Conservation (phyloP, 139 green algal genomes). For the Chlorella vulgaris region DNA sequence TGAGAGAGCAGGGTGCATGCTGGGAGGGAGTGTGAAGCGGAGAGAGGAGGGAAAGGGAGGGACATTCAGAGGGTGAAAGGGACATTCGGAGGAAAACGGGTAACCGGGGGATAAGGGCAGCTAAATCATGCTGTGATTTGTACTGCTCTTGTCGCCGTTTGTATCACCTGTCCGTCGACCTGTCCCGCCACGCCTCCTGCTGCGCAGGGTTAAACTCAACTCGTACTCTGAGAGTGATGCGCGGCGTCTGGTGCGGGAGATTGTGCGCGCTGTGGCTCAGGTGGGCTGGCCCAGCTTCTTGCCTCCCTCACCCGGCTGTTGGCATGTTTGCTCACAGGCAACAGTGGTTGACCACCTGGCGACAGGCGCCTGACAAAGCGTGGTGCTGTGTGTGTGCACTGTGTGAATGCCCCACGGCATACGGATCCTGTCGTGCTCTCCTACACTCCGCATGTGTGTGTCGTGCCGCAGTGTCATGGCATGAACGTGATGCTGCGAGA, state of each 20-base stretch:
- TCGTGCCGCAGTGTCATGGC: constrained; percentile 77
- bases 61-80: too few relatives aligned
- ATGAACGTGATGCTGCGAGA: constrained; percentile 73
- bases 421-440: too few relatives aligned
- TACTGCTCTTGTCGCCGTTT: neutral
- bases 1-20: neutral
- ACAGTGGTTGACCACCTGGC: too few relatives aligned
- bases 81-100: too few relatives aligned
- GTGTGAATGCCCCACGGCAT: too few relatives aligned
- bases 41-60: too few relatives aligned
- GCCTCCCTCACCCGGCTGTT: too few relatives aligned
- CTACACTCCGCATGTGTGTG: too few relatives aligned
- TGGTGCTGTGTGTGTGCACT: too few relatives aligned
- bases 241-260: constrained; percentile 53
- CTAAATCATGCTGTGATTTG: neutral
- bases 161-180: neutral
- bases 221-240: constrained; percentile 56
- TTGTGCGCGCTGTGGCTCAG: constrained; percentile 69
- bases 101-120: neutral
- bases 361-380: too few relatives aligned
- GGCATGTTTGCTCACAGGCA: too few relatives aligned
- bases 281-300: too few relatives aligned
- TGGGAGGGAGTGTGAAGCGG: neutral
- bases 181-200: neutral
- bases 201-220: constrained; percentile 34